These are phyloP conservation scores for Haplosporangium gracile DNA, from an alignment of 192 early-diverging fungal species.

Conservation along the genomic window DNA sequence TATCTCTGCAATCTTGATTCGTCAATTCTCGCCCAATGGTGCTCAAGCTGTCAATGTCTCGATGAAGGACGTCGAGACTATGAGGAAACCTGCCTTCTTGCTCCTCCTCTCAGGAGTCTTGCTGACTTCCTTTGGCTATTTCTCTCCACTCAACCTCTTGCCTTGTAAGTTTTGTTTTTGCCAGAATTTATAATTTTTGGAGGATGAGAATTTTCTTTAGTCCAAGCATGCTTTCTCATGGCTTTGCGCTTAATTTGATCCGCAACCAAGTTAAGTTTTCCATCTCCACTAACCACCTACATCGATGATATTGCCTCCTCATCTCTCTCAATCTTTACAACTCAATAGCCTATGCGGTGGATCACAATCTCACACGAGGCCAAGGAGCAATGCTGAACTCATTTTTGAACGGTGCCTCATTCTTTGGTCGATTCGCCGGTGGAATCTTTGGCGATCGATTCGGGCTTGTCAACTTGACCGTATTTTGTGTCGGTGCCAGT, in stretches of 20 bases:
- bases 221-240: neutral
- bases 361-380: conserved; percentile 32
- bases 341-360: conserved; percentile 34
- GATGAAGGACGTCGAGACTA: conserved; percentile 52
- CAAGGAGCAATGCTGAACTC: conserved; percentile 55
- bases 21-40: conserved; percentile 44
- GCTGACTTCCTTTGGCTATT: conserved; percentile 63
- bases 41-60: conserved; percentile 34
- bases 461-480: conserved; percentile 58
- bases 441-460: conserved; percentile 63
- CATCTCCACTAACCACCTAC: neutral
- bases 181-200: neutral
- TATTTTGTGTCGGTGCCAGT: conserved; percentile 54
- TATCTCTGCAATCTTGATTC: conserved; percentile 45
- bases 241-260: neutral
- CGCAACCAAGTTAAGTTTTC: neutral
- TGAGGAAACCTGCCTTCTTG: conserved; percentile 56
- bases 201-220: neutral
- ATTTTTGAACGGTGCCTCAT: conserved; percentile 62
- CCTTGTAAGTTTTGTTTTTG: conserved; percentile 33
- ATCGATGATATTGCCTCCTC: neutral
- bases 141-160: conserved; percentile 36
- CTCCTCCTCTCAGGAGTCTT: conserved; percentile 56
- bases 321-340: neutral
- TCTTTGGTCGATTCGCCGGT: conserved; percentile 60